Evolutionary conservation across 2,329 filamentous ascomycete genomes (phyloP), one percentile per base, ranked within the genome.

Genomic region (Trichophyton mentagrophytes): DNA sequence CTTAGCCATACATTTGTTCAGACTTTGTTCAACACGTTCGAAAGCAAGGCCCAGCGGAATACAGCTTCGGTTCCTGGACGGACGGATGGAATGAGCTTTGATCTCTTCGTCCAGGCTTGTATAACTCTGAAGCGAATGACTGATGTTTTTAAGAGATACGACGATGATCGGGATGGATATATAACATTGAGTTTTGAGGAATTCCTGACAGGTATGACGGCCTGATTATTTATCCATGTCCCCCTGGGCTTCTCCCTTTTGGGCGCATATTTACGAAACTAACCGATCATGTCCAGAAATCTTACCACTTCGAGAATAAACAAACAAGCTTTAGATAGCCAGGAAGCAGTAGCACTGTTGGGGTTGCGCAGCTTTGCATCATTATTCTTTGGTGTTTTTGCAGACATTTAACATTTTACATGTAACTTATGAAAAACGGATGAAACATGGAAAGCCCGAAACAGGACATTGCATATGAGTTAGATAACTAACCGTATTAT

Each of bases 101-200:
- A 99, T 76, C 76, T 99, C 58, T 99, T 99, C 70, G 93, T 99
- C 63, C 93, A 99, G 79, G 90, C 90, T 59, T 97, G 93, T 74
- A 97, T 99, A 71, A 90, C 85, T 68, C 79, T 99, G 69, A 96
- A 97, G 82, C 83, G 93, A 67, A 97, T 99, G 92, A 99, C 93
- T 63, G 93, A 99, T 74, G 90, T 96, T 30, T 99, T 99, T 74
- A 99, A 99, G 81, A 92, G 91, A 76, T 99, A 97, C 73, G 93
- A 99, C 68, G 89, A 95, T 69, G 93, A 99, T 74, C 84, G 93
- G 47, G 93, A 97, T 75, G 93, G 93, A 1, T 97, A 91, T 72
- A 89, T 91, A 67, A 91, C 87, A 3, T 75, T 91, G 60, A 89
- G 86, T 71, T 91, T 91, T 68, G 87, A 90, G 76, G 87, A 90